These are phyloP conservation scores for Colletotrichum tropicicola DNA, from an alignment of 2,329 filamentous ascomycete genomes.

Conservation along the genomic window DNA sequence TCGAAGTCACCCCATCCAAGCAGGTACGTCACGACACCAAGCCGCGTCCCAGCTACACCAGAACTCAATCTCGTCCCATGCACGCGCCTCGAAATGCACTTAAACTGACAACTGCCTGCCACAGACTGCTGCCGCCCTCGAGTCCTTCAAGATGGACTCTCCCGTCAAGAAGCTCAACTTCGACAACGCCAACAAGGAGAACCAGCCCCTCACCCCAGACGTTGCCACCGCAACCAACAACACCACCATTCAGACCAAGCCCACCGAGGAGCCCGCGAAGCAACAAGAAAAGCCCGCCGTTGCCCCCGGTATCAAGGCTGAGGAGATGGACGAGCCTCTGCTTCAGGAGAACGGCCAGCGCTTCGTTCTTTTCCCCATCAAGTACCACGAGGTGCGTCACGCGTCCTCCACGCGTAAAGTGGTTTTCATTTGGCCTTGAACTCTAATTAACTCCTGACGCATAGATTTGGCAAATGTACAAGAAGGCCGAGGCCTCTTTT, in stretches of 20 bases:
- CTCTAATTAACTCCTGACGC: conserved; percentile 47
- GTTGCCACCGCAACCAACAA: conserved; percentile 62
- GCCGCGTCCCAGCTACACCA: conserved; percentile 8
- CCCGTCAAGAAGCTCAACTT: conserved; percentile 92
- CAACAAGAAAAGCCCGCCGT: conserved; percentile 53
- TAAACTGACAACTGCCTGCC: conserved; percentile 41
- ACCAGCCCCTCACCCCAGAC: conserved; percentile 63
- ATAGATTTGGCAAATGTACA: conserved; percentile 99
- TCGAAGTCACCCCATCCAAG: conserved; percentile 72
- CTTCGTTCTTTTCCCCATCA: conserved; percentile 98
- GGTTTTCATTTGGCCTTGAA: conserved; percentile 42
- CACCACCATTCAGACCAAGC: conserved; percentile 70
- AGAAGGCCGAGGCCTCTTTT: conserved; percentile 99
- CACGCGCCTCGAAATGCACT: background rate
- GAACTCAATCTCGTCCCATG: background rate
- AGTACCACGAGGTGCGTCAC: conserved; percentile 94
- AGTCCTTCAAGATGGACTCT: conserved; percentile 91
- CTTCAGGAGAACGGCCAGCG: conserved; percentile 95
- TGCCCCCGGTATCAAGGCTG: conserved; percentile 65
- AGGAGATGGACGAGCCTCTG: conserved; percentile 87
- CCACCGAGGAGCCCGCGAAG: conserved; percentile 55
- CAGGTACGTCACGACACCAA: conserved; percentile 55
- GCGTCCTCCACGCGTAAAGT: conserved; percentile 75
- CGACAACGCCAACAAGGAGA: conserved; percentile 81
- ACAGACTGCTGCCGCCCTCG: conserved; percentile 87